These are phyloP conservation scores for Aegilops sharonensis DNA, from an alignment of 176 grass and related monocot genomes.

Conservation along the genomic window DNA sequence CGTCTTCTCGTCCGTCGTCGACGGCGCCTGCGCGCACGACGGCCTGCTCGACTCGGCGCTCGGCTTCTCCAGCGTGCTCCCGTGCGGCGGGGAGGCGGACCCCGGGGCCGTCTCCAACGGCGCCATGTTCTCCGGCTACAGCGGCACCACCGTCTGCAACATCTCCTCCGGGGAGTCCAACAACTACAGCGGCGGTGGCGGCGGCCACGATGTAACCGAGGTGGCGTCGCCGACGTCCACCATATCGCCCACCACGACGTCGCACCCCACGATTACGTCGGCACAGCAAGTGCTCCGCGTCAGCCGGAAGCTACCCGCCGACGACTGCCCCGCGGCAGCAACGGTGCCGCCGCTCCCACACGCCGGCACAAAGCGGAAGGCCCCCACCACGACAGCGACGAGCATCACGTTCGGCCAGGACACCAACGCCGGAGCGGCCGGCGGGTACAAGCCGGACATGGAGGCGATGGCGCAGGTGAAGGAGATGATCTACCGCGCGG, in stretches of 20 bases:
- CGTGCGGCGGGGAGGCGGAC: not conserved
- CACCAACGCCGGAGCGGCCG: not conserved
- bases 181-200: conserved; percentile 36
- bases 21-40: not conserved
- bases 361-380: not conserved
- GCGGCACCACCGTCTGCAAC: conserved; percentile 51
- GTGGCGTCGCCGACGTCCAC: conserved; percentile 60
- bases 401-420: conserved; percentile 44
- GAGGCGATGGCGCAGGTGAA: conserved; percentile 88
- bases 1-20: conserved; percentile 18
- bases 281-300: not conserved
- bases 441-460: conserved; percentile 62
- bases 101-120: conserved; percentile 26
- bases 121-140: conserved; percentile 50
- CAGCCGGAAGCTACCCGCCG: conserved; percentile 39
- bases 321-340: conserved; percentile 3
- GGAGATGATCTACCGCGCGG: conserved; percentile 84
- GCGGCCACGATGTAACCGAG: conserved; percentile 41
- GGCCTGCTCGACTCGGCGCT: conserved; percentile 43
- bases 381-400: not conserved
- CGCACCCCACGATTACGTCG: not conserved
- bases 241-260: conserved; percentile 38
- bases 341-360: not conserved
- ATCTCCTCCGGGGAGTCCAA: conserved; percentile 81
- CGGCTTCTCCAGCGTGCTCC: conserved; percentile 32